Conservation (phyloP, 805 yeast species). For the Metschnikowia baotianmanensis region DNA sequence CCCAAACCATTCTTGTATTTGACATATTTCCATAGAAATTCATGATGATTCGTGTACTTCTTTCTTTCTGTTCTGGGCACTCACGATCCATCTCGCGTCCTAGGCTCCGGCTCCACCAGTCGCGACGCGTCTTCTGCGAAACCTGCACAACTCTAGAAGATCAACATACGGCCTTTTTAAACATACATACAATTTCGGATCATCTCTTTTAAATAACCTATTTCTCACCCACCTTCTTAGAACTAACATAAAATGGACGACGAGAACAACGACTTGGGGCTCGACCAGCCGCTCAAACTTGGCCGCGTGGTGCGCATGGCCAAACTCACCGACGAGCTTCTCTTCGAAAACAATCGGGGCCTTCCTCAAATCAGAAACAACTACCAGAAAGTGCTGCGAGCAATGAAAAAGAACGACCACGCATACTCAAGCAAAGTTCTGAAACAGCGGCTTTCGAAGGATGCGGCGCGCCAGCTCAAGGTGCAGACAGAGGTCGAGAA, state of each 20-base stretch:
- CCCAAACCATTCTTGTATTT: no score
- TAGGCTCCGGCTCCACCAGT: not conserved
- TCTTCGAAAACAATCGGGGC: slow-evolving; percentile 34
- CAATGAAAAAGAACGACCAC: slow-evolving; percentile 30
- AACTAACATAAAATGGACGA: slow-evolving; percentile 12
- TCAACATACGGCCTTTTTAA: not conserved
- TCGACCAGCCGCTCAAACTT: slow-evolving; percentile 36
- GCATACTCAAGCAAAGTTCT: slow-evolving; percentile 15
- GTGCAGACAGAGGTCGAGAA: slow-evolving; percentile 35
- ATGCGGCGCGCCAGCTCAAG: slow-evolving; percentile 20
- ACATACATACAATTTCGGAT: no score
- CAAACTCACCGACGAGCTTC: slow-evolving; percentile 38
- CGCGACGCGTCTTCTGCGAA: not conserved
- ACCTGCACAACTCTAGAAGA: not conserved
- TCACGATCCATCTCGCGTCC: no score
- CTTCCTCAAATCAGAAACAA: slow-evolving; percentile 32
- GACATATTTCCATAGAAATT: no score
- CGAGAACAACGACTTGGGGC: slow-evolving; percentile 28
- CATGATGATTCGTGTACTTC: no score
- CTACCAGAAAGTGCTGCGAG: slow-evolving; percentile 25
- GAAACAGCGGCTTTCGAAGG: slow-evolving; percentile 14
- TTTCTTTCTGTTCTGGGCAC: no score
- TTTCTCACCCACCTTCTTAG: no score
- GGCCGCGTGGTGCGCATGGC: slow-evolving; percentile 32
- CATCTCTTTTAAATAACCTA: no score